A percentile compares a stretch with the other conserved stretches of the same genome.
These are phyloP conservation scores for Hsuehochloa calcarea DNA, from an alignment of 176 grass and related monocot species.

Conservation along the genomic window DNA sequence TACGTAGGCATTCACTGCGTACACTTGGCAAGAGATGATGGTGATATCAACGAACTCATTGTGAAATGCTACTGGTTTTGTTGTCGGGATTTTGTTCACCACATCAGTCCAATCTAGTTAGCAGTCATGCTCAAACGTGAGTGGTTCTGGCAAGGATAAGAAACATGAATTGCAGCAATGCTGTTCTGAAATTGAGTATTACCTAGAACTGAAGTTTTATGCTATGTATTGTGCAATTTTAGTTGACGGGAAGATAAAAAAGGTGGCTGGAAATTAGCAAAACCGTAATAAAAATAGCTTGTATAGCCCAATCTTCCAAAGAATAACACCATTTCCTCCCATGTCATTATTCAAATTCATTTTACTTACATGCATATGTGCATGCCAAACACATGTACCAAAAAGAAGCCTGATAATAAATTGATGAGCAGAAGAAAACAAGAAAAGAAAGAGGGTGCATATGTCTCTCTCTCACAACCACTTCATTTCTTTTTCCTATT, in stretches of 20 bases:
- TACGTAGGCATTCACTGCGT: too few species aligned
- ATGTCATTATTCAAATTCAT: not conserved
- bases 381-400: not conserved
- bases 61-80: not conserved
- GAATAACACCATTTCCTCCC: not conserved
- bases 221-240: not conserved
- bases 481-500: constrained; percentile 22
- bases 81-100: not conserved
- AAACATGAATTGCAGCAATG: not conserved
- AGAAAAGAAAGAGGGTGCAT: not conserved
- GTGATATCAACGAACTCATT: not conserved
- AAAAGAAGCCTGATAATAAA: constrained; percentile 1
- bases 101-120: not conserved
- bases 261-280: not conserved
- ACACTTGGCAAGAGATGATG: not conserved
- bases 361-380: not conserved
- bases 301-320: not conserved
- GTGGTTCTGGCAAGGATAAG: not conserved
- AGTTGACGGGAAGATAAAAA: not conserved
- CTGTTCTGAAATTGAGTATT: not conserved
- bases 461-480: constrained; percentile 13
- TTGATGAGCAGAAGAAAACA: not conserved
- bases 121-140: not conserved
- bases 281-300: not conserved
- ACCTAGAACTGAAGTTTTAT: too few species aligned